phyloP scores from a whole-genome alignment of 1,284 basidiomycete genomes.

The Sanghuangporus baumii region DNA sequence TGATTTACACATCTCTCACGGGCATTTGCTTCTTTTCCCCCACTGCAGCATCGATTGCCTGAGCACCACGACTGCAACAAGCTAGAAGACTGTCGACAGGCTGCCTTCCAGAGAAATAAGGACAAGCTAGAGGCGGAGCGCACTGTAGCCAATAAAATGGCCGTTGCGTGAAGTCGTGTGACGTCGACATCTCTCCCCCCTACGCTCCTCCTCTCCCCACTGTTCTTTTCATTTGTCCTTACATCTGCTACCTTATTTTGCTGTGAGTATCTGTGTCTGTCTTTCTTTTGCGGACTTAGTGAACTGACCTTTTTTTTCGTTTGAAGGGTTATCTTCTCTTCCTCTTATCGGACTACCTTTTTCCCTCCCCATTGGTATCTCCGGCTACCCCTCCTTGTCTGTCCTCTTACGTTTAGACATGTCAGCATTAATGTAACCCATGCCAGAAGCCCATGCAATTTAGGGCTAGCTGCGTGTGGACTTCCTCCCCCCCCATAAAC shows the following conservation, averaged over 20 bases:
- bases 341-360: background rate
- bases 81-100: slow-evolving; percentile 74
- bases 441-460: background rate
- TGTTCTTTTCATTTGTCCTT: slow-evolving; percentile 16
- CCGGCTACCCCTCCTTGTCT: background rate
- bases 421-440: slow-evolving; percentile 1
- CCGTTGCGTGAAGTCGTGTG: slow-evolving; percentile 49
- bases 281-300: background rate
- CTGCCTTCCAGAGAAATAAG: slow-evolving; percentile 84
- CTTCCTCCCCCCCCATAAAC: background rate
- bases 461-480: background rate
- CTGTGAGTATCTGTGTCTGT: background rate
- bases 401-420: background rate
- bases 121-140: slow-evolving; percentile 78
- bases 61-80: slow-evolving; percentile 78
- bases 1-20: slow-evolving; percentile 15
- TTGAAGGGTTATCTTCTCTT: too few species aligned
- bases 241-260: background rate
- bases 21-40: slow-evolving; percentile 10
- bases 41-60: slow-evolving; percentile 70
- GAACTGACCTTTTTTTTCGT: background rate
- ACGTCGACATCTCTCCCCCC: slow-evolving; percentile 2
- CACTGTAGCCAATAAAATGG: slow-evolving; percentile 81
- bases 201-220: slow-evolving; percentile 6
- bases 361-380: background rate